phyloP scores from a whole-genome alignment of 352 stramenopile genomes.

The Phytophthora palmivora region DNA sequence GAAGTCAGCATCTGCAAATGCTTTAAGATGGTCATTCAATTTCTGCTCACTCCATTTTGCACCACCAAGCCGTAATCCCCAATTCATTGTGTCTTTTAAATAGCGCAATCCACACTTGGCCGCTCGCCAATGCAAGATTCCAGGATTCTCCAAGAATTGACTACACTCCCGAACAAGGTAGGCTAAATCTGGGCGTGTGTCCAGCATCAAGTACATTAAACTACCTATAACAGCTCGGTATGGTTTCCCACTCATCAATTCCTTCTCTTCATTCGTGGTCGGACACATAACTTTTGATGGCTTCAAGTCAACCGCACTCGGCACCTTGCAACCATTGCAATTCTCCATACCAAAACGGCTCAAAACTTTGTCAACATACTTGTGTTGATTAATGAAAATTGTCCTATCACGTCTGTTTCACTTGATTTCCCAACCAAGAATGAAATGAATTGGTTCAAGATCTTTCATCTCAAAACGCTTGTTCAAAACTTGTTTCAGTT shows the following conservation, averaged over 20 bases:
- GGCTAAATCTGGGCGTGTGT: constrained; percentile 18
- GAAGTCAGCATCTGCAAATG: constrained; percentile 30
- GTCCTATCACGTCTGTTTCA: constrained; percentile 5
- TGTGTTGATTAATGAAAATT: constrained; percentile 24
- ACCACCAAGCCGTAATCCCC: constrained; percentile 9
- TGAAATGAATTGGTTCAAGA: constrained; percentile 27
- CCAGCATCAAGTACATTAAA: constrained; percentile 31
- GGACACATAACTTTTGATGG: constrained; percentile 28
- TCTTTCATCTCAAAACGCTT: constrained; percentile 30
- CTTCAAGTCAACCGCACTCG: constrained; percentile 18
- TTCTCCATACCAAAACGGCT: constrained; percentile 22
- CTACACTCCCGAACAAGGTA: too few relatives aligned
- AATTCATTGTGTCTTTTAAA: constrained; percentile 13
- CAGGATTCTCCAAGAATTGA: constrained; percentile 28
- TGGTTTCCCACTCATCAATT: constrained; percentile 9
- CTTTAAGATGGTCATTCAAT: constrained; percentile 12
- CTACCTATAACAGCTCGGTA: constrained; percentile 12
- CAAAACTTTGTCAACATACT: constrained; percentile 24
- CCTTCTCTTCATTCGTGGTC: constrained; percentile 1
- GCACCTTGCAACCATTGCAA: constrained; percentile 22
- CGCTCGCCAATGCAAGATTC: constrained; percentile 17
- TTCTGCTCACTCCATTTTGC: neutral
- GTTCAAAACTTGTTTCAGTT: constrained; percentile 20
- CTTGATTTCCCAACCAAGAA: constrained; percentile 31
- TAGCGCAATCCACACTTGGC: constrained; percentile 19